These are phyloP conservation scores for Penicillium corylophilum DNA, from an alignment of 2,329 filamentous ascomycete genomes.

Conservation along the genomic window DNA sequence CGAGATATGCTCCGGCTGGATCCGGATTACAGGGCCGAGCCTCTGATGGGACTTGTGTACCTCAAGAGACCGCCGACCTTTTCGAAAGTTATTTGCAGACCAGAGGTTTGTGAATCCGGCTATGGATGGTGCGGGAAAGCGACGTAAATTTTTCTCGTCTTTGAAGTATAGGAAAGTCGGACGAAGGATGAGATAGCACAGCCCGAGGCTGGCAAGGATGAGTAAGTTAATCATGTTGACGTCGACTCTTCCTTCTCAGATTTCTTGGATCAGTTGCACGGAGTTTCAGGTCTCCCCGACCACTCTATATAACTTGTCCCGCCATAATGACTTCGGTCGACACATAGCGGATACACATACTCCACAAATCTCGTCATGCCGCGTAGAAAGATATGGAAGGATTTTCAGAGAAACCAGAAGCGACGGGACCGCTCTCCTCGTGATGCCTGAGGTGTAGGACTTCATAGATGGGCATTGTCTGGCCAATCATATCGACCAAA, in stretches of 20 bases:
- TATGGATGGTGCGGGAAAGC: constrained; percentile 2
- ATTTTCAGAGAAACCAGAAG: not conserved
- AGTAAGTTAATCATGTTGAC: not conserved
- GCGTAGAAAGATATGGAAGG: too few species aligned
- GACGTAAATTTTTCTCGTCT: constrained; percentile 1
- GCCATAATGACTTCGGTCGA: not conserved
- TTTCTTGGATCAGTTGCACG: not conserved
- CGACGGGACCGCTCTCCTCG: not conserved
- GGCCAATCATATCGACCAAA: not conserved
- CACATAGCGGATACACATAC: not conserved
- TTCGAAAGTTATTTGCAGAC: not conserved
- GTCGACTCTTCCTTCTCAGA: not conserved
- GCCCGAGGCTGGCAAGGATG: not conserved
- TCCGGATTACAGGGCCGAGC: not conserved
- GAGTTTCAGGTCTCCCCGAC: not conserved
- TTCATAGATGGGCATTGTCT: not conserved
- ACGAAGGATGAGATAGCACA: not conserved
- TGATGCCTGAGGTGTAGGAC: not conserved
- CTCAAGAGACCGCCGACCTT: not conserved
- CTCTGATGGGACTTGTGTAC: constrained; percentile 2
- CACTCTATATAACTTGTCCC: not conserved
- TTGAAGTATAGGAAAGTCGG: not conserved
- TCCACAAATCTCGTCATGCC: not conserved
- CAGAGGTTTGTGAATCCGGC: constrained; percentile 1
- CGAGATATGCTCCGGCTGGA: constrained; percentile 1